Evolutionary conservation across 768 basidiomycete genomes (phyloP).

Genomic region (Amanita rubescens): DNA sequence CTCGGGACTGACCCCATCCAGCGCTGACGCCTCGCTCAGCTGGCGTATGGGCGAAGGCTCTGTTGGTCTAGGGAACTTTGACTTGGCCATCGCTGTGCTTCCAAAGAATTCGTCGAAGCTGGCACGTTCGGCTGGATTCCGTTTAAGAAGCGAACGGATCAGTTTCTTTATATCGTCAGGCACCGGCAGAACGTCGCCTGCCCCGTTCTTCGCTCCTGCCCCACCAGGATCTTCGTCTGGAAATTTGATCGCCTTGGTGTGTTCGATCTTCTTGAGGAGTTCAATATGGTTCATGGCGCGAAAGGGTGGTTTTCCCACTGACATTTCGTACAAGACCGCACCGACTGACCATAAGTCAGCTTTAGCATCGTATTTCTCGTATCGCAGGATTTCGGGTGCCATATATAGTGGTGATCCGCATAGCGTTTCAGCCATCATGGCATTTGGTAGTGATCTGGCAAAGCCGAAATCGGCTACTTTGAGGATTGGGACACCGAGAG

Average conservation of each 20-base stretch:
- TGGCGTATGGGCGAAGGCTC: conserved; percentile 25
- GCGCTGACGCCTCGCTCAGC: conserved; percentile 17
- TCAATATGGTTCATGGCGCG: conserved; percentile 96
- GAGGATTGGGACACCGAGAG: conserved; percentile 86
- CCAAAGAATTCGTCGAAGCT: conserved; percentile 91
- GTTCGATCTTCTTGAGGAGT: conserved; percentile 86
- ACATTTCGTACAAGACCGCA: conserved; percentile 94
- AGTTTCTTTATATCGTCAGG: conserved; percentile 82
- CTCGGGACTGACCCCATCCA: conserved; percentile 17
- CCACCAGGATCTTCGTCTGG: conserved; percentile 78
- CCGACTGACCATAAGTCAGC: conserved; percentile 99
- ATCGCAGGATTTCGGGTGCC: conserved; percentile 96
- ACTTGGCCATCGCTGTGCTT: conserved; percentile 68
- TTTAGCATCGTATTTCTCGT: conserved; percentile 97
- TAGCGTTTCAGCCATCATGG: conserved; percentile 94
- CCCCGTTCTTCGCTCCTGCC: conserved; percentile 35
- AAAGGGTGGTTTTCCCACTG: conserved; percentile 89
- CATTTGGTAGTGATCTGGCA: conserved; percentile 83
- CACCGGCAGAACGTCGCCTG: conserved; percentile 51
- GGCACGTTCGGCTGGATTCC: conserved; percentile 77
- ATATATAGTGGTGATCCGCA: conserved; percentile 99
- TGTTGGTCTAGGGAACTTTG: conserved; percentile 62
- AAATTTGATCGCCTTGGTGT: conserved; percentile 86
- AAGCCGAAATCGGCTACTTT: conserved; percentile 99
- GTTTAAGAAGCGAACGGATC: conserved; percentile 76